Conservation (phyloP, 169 alveolate species). For the Babesia bovis region DNA sequence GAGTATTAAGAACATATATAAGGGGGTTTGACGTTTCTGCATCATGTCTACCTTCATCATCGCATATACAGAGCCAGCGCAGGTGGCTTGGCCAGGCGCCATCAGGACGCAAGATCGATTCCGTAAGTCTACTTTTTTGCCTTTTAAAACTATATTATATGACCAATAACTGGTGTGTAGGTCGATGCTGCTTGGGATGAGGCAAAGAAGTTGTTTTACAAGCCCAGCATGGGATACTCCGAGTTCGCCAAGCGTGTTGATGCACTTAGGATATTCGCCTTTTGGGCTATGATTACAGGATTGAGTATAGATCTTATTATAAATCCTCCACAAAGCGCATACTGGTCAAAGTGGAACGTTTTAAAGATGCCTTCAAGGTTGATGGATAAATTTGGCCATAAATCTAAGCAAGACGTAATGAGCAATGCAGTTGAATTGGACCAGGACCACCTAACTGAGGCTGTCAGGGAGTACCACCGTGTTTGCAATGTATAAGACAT, state of each 20-base stretch:
- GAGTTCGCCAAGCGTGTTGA: constrained; percentile 75
- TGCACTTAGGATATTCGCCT: constrained; percentile 67
- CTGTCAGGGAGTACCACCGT: constrained; percentile 55
- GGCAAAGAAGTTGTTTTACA: constrained; percentile 68
- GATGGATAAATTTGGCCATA: constrained; percentile 21
- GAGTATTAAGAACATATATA: neutral
- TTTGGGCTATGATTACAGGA: constrained; percentile 70
- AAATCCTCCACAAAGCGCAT: constrained; percentile 66
- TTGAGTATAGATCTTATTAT: constrained; percentile 63
- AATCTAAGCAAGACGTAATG: neutral
- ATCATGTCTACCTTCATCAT: constrained; percentile 10
- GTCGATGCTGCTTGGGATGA: constrained; percentile 65
- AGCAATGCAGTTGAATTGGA: constrained; percentile 21
- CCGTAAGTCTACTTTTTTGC: constrained; percentile 14
- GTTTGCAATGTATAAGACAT: constrained; percentile 39
- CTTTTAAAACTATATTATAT: neutral
- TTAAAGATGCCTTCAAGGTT: constrained; percentile 47
- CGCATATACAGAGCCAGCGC: constrained; percentile 28
- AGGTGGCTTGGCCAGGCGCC: constrained; percentile 70
- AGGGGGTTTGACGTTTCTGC: constrained; percentile 6
- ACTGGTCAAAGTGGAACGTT: constrained; percentile 67
- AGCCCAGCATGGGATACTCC: constrained; percentile 54
- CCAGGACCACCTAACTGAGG: constrained; percentile 58
- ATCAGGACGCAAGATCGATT: constrained; percentile 43
- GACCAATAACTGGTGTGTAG: constrained; percentile 9